A percentile compares a stretch with the other conserved stretches of the same genome.
phyloP scores from a whole-genome alignment of 225 moss, liverwort and hornwort species.

The Polytrichum formosum region DNA sequence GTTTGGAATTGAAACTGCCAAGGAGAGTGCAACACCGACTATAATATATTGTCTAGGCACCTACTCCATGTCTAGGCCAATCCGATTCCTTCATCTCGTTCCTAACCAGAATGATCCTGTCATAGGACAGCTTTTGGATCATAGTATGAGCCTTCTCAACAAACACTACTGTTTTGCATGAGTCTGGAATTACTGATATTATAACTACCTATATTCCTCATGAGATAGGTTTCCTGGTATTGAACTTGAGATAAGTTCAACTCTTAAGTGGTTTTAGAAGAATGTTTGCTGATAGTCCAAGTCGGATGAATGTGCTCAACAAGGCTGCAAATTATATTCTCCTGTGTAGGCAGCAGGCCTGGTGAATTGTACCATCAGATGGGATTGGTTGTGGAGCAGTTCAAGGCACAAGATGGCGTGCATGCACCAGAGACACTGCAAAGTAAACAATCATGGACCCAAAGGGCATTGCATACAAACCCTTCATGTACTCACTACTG shows the following conservation, averaged over 20 bases:
- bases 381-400: constrained; percentile 73
- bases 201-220: too few relatives aligned
- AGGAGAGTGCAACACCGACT: too few relatives aligned
- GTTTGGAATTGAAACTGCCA: too few relatives aligned
- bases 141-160: neutral
- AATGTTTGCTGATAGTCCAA: neutral
- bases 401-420: constrained; percentile 52
- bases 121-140: too few relatives aligned
- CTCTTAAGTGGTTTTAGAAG: too few relatives aligned
- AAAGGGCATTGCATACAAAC: constrained; percentile 79
- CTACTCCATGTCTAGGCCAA: too few relatives aligned
- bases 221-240: too few relatives aligned
- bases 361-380: constrained; percentile 90
- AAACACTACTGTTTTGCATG: neutral
- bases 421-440: constrained; percentile 56
- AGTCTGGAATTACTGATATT: too few relatives aligned
- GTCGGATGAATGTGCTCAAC: neutral
- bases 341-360: constrained; percentile 67
- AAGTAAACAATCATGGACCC: constrained; percentile 73
- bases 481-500: constrained; percentile 70
- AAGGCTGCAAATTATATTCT: neutral
- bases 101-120: too few relatives aligned
- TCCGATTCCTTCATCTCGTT: too few relatives aligned
- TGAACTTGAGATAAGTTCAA: neutral
- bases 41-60: too few relatives aligned